Conservation (phyloP, 2,329 filamentous ascomycete genomes). For the Stemphylium beticola region DNA sequence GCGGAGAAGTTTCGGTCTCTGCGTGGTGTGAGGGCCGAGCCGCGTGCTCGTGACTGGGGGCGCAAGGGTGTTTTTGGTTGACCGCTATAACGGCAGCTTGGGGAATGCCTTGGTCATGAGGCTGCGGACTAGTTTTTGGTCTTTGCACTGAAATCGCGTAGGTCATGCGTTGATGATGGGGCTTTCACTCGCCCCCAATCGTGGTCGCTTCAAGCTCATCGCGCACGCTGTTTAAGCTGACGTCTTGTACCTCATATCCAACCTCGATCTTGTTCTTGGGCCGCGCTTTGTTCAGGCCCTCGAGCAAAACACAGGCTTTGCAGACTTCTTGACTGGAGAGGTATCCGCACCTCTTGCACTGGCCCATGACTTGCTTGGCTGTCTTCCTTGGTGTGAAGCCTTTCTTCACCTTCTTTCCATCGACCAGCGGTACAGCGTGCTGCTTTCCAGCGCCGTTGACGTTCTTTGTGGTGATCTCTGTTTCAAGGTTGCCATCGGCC, state of each 20-base stretch:
- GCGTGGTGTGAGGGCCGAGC: background rate
- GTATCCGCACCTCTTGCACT: conserved; percentile 88
- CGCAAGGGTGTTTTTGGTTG: background rate
- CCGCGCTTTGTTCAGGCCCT: conserved; percentile 81
- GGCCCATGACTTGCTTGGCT: conserved; percentile 74
- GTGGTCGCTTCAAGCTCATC: conserved; percentile 31
- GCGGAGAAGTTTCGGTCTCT: background rate
- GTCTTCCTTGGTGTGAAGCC: conserved; percentile 38
- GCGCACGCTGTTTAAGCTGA: conserved; percentile 27
- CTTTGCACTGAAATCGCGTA: background rate
- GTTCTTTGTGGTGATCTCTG: conserved; percentile 62
- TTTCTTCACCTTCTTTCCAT: conserved; percentile 31
- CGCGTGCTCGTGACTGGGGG: background rate
- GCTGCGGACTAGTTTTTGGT: background rate
- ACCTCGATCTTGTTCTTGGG: conserved; percentile 50
- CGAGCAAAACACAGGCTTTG: conserved; percentile 89
- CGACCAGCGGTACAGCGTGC: conserved; percentile 21
- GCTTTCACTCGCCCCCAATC: conserved; percentile 27
- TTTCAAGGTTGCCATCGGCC: conserved; percentile 64
- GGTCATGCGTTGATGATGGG: background rate
- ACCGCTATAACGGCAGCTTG: background rate
- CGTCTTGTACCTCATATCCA: conserved; percentile 30
- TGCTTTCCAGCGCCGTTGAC: conserved; percentile 50
- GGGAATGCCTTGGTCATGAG: background rate
- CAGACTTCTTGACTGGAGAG: conserved; percentile 93